Conservation (phyloP, 1,139 yeast species). For the Yamadazyma mexicana region DNA sequence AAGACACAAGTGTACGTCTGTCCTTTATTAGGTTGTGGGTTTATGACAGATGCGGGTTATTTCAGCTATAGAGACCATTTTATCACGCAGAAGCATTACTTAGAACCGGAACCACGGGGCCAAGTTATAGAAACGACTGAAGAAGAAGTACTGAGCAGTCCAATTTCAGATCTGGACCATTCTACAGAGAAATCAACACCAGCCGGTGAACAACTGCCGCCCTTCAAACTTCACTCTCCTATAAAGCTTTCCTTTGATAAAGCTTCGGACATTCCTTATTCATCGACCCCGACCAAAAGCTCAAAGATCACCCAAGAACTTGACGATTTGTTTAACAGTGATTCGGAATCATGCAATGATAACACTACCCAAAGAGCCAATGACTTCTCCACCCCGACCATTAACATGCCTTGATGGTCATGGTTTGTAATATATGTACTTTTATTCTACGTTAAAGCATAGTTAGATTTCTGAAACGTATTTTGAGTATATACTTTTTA, state of each 20-base stretch:
- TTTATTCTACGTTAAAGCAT: not conserved
- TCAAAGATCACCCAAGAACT: constrained; percentile 10
- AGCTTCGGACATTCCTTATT: too few species aligned
- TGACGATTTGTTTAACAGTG: constrained; percentile 18
- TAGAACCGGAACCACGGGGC: constrained; percentile 10
- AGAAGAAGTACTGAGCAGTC: too few species aligned
- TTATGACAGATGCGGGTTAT: constrained; percentile 39
- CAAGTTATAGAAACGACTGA: not conserved
- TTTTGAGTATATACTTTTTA: not conserved
- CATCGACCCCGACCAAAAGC: not conserved
- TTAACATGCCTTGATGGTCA: not conserved
- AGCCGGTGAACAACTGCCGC: too few species aligned
- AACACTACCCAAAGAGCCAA: not conserved
- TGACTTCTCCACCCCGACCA: not conserved
- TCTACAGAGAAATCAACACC: too few species aligned
- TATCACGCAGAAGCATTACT: constrained; percentile 20
- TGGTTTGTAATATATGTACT: not conserved
- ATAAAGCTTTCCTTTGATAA: not conserved
- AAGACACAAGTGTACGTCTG: constrained; percentile 36
- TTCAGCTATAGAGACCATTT: constrained; percentile 35
- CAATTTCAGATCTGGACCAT: too few species aligned
- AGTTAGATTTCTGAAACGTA: too few species aligned
- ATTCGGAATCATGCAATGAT: not conserved
- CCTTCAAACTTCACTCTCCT: not conserved
- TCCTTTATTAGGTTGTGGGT: constrained; percentile 45